phyloP scores from a whole-genome alignment of 2,329 filamentous ascomycete genomes.

The Aspergillus melleus region DNA sequence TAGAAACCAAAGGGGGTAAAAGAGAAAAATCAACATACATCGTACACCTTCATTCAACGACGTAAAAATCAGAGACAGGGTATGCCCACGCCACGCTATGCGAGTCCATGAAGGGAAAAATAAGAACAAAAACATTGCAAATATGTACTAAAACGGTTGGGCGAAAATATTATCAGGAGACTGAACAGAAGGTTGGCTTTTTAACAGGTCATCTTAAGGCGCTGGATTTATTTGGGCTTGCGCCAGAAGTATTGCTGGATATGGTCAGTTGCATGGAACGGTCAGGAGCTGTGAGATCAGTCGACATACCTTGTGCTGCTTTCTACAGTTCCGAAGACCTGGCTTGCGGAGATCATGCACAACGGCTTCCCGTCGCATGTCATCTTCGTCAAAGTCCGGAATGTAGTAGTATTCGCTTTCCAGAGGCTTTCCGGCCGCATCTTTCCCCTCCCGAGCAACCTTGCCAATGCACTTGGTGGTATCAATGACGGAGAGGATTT shows the following conservation, averaged over 20 bases:
- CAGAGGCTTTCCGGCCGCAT: slow-evolving; percentile 87
- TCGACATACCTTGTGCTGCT: slow-evolving; percentile 86
- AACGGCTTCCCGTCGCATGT: slow-evolving; percentile 75
- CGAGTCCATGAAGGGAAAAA: slow-evolving; percentile 29
- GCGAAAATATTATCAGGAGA: slow-evolving; percentile 9
- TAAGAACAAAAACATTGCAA: slow-evolving; percentile 25
- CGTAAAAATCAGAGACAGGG: slow-evolving; percentile 31
- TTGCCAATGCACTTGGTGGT: slow-evolving; percentile 78
- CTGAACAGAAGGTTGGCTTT: slow-evolving; percentile 4
- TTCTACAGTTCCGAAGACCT: slow-evolving; percentile 83
- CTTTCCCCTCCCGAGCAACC: slow-evolving; percentile 87
- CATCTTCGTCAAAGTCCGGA: slow-evolving; percentile 79
- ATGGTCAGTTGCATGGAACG: slow-evolving; percentile 20
- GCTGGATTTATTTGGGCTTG: slow-evolving; percentile 53
- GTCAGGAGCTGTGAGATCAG: neutral
- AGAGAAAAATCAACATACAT: slow-evolving; percentile 19
- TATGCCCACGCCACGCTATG: slow-evolving; percentile 48
- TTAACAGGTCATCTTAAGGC: neutral
- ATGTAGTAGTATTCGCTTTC: slow-evolving; percentile 98
- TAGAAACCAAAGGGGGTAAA: slow-evolving; percentile 6
- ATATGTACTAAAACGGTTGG: slow-evolving; percentile 36
- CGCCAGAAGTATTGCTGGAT: slow-evolving; percentile 71
- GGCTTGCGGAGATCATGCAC: slow-evolving; percentile 85
- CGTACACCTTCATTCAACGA: slow-evolving; percentile 25
- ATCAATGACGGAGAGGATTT: slow-evolving; percentile 72